Percentiles rank a stretch among this genome's conserved stretches.
phyloP scores from a whole-genome alignment of 257 asterid species.

The Datura wrightii region DNA sequence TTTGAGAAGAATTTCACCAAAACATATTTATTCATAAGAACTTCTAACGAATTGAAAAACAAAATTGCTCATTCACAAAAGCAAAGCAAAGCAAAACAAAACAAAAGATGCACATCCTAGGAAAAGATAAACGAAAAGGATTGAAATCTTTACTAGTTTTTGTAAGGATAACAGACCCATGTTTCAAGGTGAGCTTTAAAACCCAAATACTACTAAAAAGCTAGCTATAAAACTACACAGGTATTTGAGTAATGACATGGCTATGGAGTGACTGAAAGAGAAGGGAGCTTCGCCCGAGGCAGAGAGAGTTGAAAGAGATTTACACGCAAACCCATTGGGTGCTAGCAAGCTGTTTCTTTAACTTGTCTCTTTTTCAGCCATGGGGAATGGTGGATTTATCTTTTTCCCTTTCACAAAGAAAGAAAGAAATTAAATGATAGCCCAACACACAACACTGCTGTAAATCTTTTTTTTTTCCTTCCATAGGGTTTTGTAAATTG shows the following conservation, averaged over 20 bases:
- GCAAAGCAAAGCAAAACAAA: not conserved
- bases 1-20: not conserved
- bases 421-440: no score
- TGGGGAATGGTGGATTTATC: not conserved
- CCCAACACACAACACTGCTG: not conserved
- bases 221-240: conserved; percentile 2
- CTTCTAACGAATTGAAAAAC: not conserved
- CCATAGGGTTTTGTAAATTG: not conserved
- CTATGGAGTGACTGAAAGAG: not conserved
- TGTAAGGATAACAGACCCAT: conserved; percentile 12
- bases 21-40: not conserved
- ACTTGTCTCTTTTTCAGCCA: not conserved
- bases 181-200: no score
- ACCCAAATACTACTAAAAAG: not conserved
- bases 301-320: conserved; percentile 35
- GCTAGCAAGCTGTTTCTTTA: conserved; percentile 31
- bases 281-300: not conserved
- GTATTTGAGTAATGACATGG: conserved; percentile 17
- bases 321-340: conserved; percentile 49
- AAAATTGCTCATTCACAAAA: not conserved
- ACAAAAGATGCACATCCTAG: conserved; percentile 31
- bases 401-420: not conserved
- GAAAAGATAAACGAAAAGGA: not conserved
- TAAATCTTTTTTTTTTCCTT: not conserved
- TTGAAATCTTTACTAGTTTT: conserved; percentile 24